A percentile compares a stretch with the other conserved stretches of the same genome.
Evolutionary conservation across 2,329 filamentous ascomycete species (phyloP).

Genomic region (Pseudocercospora musae): DNA sequence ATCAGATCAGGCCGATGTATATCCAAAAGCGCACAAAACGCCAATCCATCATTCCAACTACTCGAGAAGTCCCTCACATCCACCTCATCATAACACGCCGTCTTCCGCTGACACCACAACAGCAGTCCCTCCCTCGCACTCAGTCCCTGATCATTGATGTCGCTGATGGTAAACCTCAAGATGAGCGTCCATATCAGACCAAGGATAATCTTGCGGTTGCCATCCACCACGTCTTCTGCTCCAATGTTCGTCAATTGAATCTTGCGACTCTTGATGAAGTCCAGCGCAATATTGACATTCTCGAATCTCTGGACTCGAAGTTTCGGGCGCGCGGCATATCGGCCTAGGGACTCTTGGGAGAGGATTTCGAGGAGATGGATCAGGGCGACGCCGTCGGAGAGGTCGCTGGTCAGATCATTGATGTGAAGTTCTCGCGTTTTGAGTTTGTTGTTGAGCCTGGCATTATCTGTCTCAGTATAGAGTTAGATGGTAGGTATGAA

Average conservation of each 20-base stretch:
- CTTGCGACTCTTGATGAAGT: constrained; percentile 84
- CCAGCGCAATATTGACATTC: constrained; percentile 92
- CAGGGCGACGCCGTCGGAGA: constrained; percentile 91
- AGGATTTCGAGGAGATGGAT: constrained; percentile 97
- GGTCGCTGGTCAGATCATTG: constrained; percentile 80
- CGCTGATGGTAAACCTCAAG: constrained; percentile 94
- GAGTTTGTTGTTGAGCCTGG: constrained; percentile 89
- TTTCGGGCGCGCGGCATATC: constrained; percentile 95
- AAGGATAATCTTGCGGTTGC: constrained; percentile 94
- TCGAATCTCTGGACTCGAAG: constrained; percentile 95
- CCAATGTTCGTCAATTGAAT: constrained; percentile 99
- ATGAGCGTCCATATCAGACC: constrained; percentile 98
- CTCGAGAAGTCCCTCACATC: constrained; percentile 90
- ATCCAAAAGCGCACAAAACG: constrained; percentile 92
- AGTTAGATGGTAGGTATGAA: not conserved
- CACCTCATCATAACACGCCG: constrained; percentile 95
- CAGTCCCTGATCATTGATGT: constrained; percentile 97
- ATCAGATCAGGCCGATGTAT: constrained; percentile 97
- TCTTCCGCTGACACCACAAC: constrained; percentile 97
- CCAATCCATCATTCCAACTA: constrained; percentile 96
- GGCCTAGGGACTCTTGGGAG: constrained; percentile 87
- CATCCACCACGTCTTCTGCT: constrained; percentile 96
- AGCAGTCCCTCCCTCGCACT: constrained; percentile 94
- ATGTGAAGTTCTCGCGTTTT: constrained; percentile 73
- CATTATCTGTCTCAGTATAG: not conserved